Evolutionary conservation across 2,329 filamentous ascomycete species (phyloP), one percentile per base, ranked within the genome.

Genomic region (Colletotrichum lupini): DNA sequence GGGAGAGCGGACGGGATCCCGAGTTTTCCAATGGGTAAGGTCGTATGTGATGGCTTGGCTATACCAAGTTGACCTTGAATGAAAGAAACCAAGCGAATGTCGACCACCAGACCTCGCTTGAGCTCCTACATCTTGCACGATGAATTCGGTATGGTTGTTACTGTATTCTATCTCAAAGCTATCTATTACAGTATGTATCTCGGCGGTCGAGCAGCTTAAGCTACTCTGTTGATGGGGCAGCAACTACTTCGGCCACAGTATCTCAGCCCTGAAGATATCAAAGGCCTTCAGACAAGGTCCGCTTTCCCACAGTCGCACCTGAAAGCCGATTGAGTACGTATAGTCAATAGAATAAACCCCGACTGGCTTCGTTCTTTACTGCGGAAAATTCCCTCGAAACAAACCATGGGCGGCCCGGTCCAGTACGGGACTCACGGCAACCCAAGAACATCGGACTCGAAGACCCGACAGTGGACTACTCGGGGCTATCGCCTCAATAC

Each of bases 21-120:
- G 57, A 59, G 57, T 49, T 49, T 49, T 49, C n/a, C n/a, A 61
- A 19, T 58, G 55, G 55, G 55, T 58, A 58, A 32, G 55, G 28
- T 58, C 55, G 55, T 58, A 58, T 58, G 28, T 58, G 55, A 5
- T 14, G 9, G 6, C n/a, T 22, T 1, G 0, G 8, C 0, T 24
- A 14, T 56, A 12, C 12, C 6, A 22, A 49, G 19, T 49, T 22
- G 42, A 22, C 2, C 1, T 2, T 49, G 19, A 3, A 0, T n/a
- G 42, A 7, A 49, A 19, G 9, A 8, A n/a, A 4, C 1, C 5
- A 19, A 19, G 16, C 16, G 37, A 7, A 19, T 19, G 37, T 42
- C 14, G 37, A 3, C 37, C 37, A 42, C 37, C 37, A 19, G 37
- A 14, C 14, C 37, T 19, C 37, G 37, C 14, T 14, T 19, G 37